Evolutionary conservation across 2,329 filamentous ascomycete genomes (phyloP).

Genomic region (Colletotrichum sidae): DNA sequence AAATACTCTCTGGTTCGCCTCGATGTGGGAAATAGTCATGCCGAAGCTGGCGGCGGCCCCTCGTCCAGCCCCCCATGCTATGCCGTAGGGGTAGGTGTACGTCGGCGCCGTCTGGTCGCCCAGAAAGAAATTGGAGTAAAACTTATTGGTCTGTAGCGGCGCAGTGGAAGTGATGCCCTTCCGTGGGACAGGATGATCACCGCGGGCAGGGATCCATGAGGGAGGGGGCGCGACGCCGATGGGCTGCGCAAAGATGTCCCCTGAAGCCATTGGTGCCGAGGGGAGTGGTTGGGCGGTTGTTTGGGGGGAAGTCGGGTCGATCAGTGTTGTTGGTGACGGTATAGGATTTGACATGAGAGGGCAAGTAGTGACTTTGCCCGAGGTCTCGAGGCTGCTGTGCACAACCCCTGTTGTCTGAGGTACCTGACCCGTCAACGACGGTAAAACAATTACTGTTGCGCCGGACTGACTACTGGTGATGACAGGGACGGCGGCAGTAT

Average conservation of each 20-base stretch:
- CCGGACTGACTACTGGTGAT: slow-evolving; percentile 42
- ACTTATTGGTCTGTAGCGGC: slow-evolving; percentile 81
- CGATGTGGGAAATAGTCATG: slow-evolving; percentile 80
- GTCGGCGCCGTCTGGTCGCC: slow-evolving; percentile 75
- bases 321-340: slow-evolving; percentile 50
- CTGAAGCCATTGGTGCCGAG: slow-evolving; percentile 42
- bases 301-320: slow-evolving; percentile 37
- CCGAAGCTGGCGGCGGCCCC: slow-evolving; percentile 78
- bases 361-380: slow-evolving; percentile 39
- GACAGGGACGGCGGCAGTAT: slow-evolving; percentile 41
- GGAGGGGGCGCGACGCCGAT: slow-evolving; percentile 65
- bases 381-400: slow-evolving; percentile 38
- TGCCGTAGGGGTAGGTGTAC: slow-evolving; percentile 81
- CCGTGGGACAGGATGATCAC: slow-evolving; percentile 70
- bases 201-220: slow-evolving; percentile 56
- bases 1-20: slow-evolving; percentile 74
- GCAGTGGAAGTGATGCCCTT: slow-evolving; percentile 58
- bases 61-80: slow-evolving; percentile 74
- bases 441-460: slow-evolving; percentile 44
- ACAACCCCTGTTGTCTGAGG: slow-evolving; percentile 48
- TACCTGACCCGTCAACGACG: slow-evolving; percentile 43
- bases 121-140: slow-evolving; percentile 84
- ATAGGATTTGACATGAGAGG: slow-evolving; percentile 48
- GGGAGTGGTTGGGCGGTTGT: slow-evolving; percentile 11
- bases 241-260: slow-evolving; percentile 67